Base-by-base conservation (phyloP, 257 asterid genomes). In the Schizonepeta tenuifolia region DNA sequence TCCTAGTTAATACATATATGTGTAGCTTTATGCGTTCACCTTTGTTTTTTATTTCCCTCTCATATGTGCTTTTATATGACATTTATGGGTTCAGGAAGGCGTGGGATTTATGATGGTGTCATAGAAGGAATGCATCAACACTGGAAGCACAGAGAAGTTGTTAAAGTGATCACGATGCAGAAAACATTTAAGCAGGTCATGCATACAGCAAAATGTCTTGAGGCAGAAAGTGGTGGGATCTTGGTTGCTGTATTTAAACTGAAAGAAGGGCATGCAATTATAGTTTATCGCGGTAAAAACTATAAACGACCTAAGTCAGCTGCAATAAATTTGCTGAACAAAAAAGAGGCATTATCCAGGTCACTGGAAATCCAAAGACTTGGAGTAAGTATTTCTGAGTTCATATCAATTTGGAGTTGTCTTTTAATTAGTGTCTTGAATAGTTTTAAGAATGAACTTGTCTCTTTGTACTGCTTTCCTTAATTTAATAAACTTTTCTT, bases 201-300 rank as follows among this genome's bases (percentile, higher is more conserved):
- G 79, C 67, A 69, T 38, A 89, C 96, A 60, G 96, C 96, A 26
- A 87, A 85, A 75, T 54, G 57, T 71, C 88, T 94, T 8, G 90
- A 82, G 82, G 77, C 84, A 50, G 95, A 89, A 74, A 89, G 97
- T 79, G 88, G 93, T 20, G 99, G 97, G 61, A 79, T 85, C 55
- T 70, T 94, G 65, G 82, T 94, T 69, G 87, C 89, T 41, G 70
- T 94, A 8, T 85, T 80, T 79, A 91, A 88, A 84, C 86, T 85
- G 77, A 91, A 89, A 87, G 88, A 91, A 82, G 99, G 99, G 69
- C 97, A 91, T 81, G 96, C 92, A 9, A 84, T 94, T 63, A 81
- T 94, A 67, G 68, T 94, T n/a, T 94, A 86, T 79, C 97, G 98
- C 51, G 98, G 98, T 55, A 94, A 94, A 81, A 94, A 94, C 82